Conservation (phyloP, 345 rosid species). For the Brassica incana region DNA sequence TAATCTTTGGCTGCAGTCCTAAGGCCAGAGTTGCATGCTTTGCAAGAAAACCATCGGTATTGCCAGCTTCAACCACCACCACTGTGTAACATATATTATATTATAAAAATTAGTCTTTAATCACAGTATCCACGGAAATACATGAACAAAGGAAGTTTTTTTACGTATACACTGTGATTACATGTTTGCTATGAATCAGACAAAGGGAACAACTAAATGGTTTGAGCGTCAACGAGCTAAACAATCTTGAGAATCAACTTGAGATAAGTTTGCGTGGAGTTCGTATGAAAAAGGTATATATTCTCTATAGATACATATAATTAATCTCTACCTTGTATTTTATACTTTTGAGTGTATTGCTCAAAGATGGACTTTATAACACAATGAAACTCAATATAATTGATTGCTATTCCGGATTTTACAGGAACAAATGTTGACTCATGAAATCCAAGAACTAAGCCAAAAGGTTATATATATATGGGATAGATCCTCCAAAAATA, state of each 20-base stretch:
- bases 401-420: slow-evolving; percentile 21
- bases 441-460: slow-evolving; percentile 58
- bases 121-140: background rate
- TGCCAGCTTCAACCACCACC: background rate
- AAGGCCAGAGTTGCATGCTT: slow-evolving; percentile 60
- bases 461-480: slow-evolving; percentile 42
- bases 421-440: slow-evolving; percentile 54
- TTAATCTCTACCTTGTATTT: background rate
- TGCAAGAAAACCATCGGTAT: slow-evolving; percentile 69
- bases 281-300: slow-evolving; percentile 63
- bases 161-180: background rate
- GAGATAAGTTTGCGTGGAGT: slow-evolving; percentile 65
- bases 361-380: slow-evolving; percentile 3
- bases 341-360: background rate
- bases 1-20: slow-evolving; percentile 40
- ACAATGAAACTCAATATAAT: slow-evolving; percentile 10
- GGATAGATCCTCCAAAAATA: background rate
- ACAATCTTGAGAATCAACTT: slow-evolving; percentile 59
- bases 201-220: slow-evolving; percentile 67
- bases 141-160: background rate
- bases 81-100: background rate
- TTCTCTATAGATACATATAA: background rate
- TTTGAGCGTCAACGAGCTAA: slow-evolving; percentile 54
- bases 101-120: background rate
- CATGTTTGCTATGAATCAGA: slow-evolving; percentile 42